Base-by-base conservation (phyloP, 2,329 filamentous ascomycete genomes). In the Didymella exigua region DNA sequence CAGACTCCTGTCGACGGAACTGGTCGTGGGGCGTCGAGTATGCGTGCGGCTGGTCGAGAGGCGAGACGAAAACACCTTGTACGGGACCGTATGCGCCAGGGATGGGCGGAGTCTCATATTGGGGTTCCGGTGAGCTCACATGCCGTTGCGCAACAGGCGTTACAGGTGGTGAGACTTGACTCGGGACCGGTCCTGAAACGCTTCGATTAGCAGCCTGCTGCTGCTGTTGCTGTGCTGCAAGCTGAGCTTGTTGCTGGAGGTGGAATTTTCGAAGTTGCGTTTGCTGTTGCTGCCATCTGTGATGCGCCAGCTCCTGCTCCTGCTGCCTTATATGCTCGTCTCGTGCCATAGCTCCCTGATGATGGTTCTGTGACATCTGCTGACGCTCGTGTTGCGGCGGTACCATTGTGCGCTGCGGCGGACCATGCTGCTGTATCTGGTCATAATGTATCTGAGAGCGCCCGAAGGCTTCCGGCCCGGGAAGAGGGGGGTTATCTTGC, bases 71-170 rank as follows among this genome's bases (percentile, higher is more conserved):
- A 4, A 68, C 67, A 19, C 71, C 68, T 37, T 62, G 65, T 6
- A 73, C 72, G 43, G 66, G 71, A 26, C 45, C 68, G 38, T 75
- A 75, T 10, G 72, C 71, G 18, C 68, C 69, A 27, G 72, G 72
- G 43, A 75, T 74, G 14, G 67, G 67, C 43, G 71, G 71, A 4
- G 71, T 72, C 16, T 75, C 71, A 40, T 75, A 74, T 27, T 58
- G 67, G 5, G 72, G 71, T 33, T 74, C 72, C 24, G 66, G 61
- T 21, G 63, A 62, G 41, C 60, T 65, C 1, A 63, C 57, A 26
- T 61, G 63, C 31, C 66, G 63, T 45, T 69, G 66, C 13, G 59
- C 49, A 27, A 51, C 23, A 3, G 65, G 55, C 5, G 55, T 50
- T 7, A 53, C 47, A 44, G 56, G 38, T 11, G 59, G 56, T 6